A percentile compares a stretch with the other conserved stretches of the same genome.
Conservation (phyloP, 257 asterid species). For the Ilex asprella region DNA sequence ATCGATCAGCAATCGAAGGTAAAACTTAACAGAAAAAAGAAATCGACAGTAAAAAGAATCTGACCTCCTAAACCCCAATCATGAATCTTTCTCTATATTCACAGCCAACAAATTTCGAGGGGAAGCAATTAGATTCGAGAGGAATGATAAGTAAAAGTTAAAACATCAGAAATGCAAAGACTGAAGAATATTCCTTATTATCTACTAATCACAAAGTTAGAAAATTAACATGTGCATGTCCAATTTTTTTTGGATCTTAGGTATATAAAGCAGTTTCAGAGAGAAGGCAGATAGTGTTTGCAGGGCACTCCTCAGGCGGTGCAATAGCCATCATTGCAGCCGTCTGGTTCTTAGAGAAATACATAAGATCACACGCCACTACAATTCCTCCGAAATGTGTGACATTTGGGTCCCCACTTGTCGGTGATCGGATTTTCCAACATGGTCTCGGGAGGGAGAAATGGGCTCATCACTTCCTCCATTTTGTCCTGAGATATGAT, state of each 20-base stretch:
- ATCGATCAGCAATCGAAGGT: no score
- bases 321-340: conserved; percentile 64
- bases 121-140: no score
- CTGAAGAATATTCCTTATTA: background rate
- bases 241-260: conserved; percentile 26
- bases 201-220: background rate
- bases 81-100: no score
- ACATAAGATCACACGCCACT: conserved; percentile 26
- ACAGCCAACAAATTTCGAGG: no score
- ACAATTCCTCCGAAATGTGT: conserved; percentile 44
- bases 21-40: no score
- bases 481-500: conserved; percentile 64
- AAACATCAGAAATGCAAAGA: no score
- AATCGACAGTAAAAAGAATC: no score
- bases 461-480: conserved; percentile 59
- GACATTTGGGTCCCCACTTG: conserved; percentile 79
- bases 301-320: conserved; percentile 87
- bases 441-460: conserved; percentile 75
- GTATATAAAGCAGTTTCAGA: conserved; percentile 63
- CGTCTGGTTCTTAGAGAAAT: conserved; percentile 72
- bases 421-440: conserved; percentile 48
- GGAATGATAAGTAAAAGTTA: no score
- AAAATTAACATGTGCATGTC: background rate
- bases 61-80: no score
- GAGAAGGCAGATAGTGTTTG: conserved; percentile 55